Conservation (phyloP, 345 rosid genomes). For the Excoecaria agallocha region DNA sequence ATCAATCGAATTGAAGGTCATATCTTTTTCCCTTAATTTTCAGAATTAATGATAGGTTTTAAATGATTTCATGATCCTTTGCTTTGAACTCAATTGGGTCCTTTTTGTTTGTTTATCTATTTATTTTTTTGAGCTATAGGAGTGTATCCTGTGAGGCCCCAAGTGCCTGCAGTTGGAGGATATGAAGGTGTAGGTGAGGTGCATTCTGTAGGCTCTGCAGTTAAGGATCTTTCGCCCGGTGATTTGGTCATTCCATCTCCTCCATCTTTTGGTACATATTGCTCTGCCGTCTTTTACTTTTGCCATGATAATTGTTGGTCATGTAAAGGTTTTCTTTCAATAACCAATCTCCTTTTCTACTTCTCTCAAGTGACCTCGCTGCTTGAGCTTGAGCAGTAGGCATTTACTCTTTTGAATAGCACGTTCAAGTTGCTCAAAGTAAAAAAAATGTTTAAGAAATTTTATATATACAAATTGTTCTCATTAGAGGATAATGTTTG, state of each 20-base stretch:
- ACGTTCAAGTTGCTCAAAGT: not conserved
- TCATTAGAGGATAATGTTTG: not conserved
- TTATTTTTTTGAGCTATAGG: constrained; percentile 35
- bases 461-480: not conserved
- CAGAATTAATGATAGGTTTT: not conserved
- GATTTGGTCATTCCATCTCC: constrained; percentile 92
- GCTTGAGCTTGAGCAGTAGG: not conserved
- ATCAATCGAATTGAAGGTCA: constrained; percentile 84
- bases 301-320: not conserved
- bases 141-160: constrained; percentile 88
- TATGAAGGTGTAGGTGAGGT: constrained; percentile 93
- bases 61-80: not conserved
- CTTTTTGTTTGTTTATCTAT: too few species aligned
- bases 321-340: not conserved
- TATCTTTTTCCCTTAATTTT: not conserved
- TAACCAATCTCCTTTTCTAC: not conserved
- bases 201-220: constrained; percentile 62
- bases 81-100: not conserved
- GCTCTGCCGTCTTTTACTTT: not conserved
- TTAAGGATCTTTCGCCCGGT: constrained; percentile 57
- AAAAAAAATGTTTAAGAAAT: not conserved
- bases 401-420: not conserved
- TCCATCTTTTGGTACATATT: constrained; percentile 60
- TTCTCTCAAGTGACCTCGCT: not conserved
- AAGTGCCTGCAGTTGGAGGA: constrained; percentile 88